These are phyloP conservation scores for Apiospora malaysiana DNA, from an alignment of 2,329 filamentous ascomycete genomes.

Conservation along the genomic window DNA sequence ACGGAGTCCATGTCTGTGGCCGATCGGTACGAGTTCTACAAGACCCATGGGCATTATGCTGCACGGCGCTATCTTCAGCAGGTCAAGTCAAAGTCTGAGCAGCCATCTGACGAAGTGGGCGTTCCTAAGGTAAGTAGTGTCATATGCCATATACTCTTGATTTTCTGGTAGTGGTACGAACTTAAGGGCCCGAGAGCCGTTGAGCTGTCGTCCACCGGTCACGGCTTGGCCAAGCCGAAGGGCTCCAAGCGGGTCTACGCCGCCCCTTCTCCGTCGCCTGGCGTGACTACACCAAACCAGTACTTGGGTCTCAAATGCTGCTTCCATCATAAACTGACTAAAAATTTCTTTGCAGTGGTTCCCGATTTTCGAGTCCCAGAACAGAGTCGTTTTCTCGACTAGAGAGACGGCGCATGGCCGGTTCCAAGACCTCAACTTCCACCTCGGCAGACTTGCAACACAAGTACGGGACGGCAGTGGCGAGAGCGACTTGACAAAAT, in stretches of 20 bases:
- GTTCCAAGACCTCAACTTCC: conserved; percentile 9
- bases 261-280: too few relatives aligned
- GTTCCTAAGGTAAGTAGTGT: not conserved
- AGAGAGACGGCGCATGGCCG: not conserved
- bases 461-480: not conserved
- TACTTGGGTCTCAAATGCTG: not conserved
- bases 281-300: too few relatives aligned
- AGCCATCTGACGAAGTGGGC: not conserved
- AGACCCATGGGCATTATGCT: not conserved
- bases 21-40: not conserved
- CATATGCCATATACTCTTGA: not conserved
- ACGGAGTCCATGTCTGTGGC: not conserved
- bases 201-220: too few relatives aligned
- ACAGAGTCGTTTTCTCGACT: not conserved
- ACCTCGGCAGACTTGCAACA: not conserved
- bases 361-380: not conserved
- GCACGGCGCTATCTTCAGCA: not conserved
- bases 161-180: not conserved
- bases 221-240: too few relatives aligned
- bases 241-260: too few relatives aligned
- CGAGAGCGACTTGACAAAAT: not conserved
- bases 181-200: too few relatives aligned
- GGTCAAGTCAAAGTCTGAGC: not conserved
- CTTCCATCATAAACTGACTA: not conserved
- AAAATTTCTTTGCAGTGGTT: not conserved